These are phyloP conservation scores for Russula lepida DNA, from an alignment of 768 basidiomycete species.

Conservation along the genomic window DNA sequence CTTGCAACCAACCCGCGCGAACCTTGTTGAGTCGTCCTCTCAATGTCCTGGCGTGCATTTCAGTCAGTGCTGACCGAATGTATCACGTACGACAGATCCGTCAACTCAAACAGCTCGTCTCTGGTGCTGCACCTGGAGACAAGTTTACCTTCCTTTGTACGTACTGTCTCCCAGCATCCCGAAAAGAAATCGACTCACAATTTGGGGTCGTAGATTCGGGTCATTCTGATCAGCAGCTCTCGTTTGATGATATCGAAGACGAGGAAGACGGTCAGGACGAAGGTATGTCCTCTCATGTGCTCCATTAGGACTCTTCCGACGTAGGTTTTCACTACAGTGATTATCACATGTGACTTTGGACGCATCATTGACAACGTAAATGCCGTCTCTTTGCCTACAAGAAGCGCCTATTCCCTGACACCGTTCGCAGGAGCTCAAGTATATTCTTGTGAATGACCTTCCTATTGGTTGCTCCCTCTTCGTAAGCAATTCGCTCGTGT, in stretches of 20 bases:
- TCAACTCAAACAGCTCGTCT: conserved; percentile 18
- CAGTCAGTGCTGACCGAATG: neutral
- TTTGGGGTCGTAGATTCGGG: conserved; percentile 19
- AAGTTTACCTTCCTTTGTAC: conserved; percentile 24
- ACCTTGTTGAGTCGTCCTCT: conserved; percentile 9
- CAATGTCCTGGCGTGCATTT: neutral
- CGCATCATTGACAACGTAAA: conserved; percentile 24
- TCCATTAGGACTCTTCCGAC: neutral
- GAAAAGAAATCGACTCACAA: neutral
- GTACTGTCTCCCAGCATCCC: neutral
- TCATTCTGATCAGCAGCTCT: conserved; percentile 22
- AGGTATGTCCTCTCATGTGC: conserved; percentile 2
- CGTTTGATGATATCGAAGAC: neutral
- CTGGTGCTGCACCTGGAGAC: conserved; percentile 22
- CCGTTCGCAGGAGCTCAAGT: conserved; percentile 6
- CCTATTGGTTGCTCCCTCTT: conserved; percentile 15
- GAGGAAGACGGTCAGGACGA: conserved; percentile 26
- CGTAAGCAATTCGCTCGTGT: neutral
- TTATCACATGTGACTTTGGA: conserved; percentile 11
- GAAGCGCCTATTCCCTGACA: neutral
- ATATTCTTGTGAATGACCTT: conserved; percentile 14
- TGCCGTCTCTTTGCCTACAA: neutral
- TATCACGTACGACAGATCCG: conserved; percentile 12
- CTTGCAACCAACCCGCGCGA: conserved; percentile 15
- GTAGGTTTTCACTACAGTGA: neutral